phyloP scores from a whole-genome alignment of 495 filamentous ascomycete species.

The Daldinia bambusicola region DNA sequence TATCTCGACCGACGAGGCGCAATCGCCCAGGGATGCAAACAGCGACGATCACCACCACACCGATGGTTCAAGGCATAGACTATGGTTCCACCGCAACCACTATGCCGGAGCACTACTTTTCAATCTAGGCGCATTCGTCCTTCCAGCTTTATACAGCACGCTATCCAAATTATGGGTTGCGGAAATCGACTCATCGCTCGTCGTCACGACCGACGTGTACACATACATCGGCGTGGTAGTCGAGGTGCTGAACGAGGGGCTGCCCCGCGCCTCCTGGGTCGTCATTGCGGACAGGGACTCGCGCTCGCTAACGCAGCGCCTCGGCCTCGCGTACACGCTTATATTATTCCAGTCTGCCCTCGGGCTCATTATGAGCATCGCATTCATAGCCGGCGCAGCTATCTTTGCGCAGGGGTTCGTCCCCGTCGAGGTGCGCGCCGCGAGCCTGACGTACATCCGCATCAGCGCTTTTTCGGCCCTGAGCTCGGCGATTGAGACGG shows the following conservation, averaged over 20 bases:
- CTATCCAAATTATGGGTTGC: slow-evolving; percentile 81
- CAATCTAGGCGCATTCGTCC: slow-evolving; percentile 71
- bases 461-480: slow-evolving; percentile 70
- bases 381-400: slow-evolving; percentile 65
- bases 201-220: slow-evolving; percentile 73
- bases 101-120: slow-evolving; percentile 70
- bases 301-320: slow-evolving; percentile 61
- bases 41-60: neutral
- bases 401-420: slow-evolving; percentile 71
- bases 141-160: slow-evolving; percentile 76
- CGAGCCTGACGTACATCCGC: slow-evolving; percentile 71
- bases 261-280: slow-evolving; percentile 74
- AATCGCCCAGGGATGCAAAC: neutral
- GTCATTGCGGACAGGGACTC: slow-evolving; percentile 74
- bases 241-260: slow-evolving; percentile 78
- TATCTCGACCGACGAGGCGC: neutral
- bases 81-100: slow-evolving; percentile 36
- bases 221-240: slow-evolving; percentile 70
- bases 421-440: slow-evolving; percentile 63
- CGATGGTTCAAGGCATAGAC: neutral
- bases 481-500: slow-evolving; percentile 70
- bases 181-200: slow-evolving; percentile 69
- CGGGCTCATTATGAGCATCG: slow-evolving; percentile 69
- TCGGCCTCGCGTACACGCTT: slow-evolving; percentile 71
- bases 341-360: slow-evolving; percentile 67